Conservation (phyloP, 306 rosid genomes). For the Sophora flavescens region DNA sequence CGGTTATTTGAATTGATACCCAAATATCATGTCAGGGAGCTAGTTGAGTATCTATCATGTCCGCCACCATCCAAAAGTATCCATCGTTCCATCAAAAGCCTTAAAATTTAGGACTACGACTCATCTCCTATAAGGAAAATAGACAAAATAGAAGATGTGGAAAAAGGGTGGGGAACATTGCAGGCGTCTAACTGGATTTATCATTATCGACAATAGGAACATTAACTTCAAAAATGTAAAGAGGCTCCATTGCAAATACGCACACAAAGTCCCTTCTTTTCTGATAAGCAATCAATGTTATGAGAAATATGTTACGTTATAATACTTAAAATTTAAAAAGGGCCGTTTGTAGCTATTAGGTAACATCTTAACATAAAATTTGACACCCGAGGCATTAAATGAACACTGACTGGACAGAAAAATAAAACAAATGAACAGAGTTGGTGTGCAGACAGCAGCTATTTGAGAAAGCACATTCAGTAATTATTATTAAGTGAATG, state of each 20-base stretch:
- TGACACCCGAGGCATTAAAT: background rate
- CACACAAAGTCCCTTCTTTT: background rate
- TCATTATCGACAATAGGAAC: background rate
- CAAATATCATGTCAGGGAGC: background rate
- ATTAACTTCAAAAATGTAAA: constrained; percentile 5
- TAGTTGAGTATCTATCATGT: background rate
- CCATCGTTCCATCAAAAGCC: background rate
- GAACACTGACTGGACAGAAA: constrained; percentile 5
- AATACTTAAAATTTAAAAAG: background rate
- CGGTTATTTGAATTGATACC: background rate
- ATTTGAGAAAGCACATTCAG: constrained; percentile 24
- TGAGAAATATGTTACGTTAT: background rate
- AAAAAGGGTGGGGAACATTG: background rate
- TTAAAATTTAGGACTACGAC: background rate
- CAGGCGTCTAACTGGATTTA: background rate
- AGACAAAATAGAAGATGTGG: background rate
- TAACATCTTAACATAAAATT: constrained; percentile 17
- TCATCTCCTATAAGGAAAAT: background rate
- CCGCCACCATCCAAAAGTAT: background rate
- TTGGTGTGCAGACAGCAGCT: background rate
- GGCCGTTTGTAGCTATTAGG: background rate
- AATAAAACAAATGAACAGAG: background rate
- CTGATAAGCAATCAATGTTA: constrained; percentile 2
- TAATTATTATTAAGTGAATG: background rate
- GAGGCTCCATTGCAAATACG: constrained; percentile 7